Base-by-base conservation (phyloP, 306 rosid genomes). In the Boehmeria nivea region DNA sequence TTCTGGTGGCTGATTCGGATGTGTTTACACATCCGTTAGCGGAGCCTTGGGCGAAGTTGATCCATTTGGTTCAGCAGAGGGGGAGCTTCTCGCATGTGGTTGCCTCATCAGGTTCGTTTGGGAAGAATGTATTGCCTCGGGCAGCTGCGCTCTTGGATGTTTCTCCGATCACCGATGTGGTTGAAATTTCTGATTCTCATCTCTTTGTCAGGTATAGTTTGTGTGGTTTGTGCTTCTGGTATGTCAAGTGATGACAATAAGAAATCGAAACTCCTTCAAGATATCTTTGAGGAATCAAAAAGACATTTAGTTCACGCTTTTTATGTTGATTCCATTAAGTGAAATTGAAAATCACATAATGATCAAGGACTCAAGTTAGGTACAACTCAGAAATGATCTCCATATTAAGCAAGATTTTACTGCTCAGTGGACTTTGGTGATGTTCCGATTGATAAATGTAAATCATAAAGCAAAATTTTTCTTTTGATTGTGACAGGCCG, bases 61-160 rank as follows among this genome's bases (percentile, higher is more conserved):
- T 88, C 34, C 90, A 80, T 65, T 69, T 82, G 68, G 82, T 80
- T 70, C 94, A 88, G 75, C 84, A 76, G 70, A 80, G 31, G 28
- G 89, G 87, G n/a, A 72, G 70, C 54, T 85, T 73, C 70, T 85
- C 96, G 6, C 91, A 85, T 61, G 81, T 88, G 64, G 57, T 88
- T 69, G 77, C 94, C 18, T 77, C 94, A 67, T 81, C 91, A 8
- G 72, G 71, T 62, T 88, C 96, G 3, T 88, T 88, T 60, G 96
- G 94, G 67, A 88, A 88, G 72, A 88, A 88, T 68, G 61, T 88
- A 55, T 71, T 88, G 66, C 94, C 94, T 0, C 79, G 94, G 0
- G 88, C 80, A 0, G 97, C 97, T 42, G 91, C 91, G 4, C 91
- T 88, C 51, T 83, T 88, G 51, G 86, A 82, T 55, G 94, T 88